These are phyloP conservation scores for Stramenopiles sp. DNA, from an alignment of 352 stramenopile species.

Conservation along the genomic window DNA sequence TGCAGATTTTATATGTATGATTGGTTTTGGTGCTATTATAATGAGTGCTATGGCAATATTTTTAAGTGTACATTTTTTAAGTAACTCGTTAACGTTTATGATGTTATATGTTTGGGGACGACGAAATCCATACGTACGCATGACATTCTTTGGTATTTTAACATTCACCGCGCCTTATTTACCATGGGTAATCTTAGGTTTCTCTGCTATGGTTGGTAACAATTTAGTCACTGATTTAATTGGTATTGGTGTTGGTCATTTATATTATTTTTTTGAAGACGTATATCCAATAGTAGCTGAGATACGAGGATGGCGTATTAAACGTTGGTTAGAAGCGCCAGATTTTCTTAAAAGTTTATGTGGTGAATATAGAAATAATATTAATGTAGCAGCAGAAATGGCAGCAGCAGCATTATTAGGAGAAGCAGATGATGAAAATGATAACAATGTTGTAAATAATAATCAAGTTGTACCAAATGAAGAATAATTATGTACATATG, in stretches of 20 bases:
- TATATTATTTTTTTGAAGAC: slow-evolving; percentile 98
- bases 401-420: too few species aligned
- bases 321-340: slow-evolving; percentile 68
- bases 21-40: slow-evolving; percentile 75
- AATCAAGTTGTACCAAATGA: too few species aligned
- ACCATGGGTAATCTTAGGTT: slow-evolving; percentile 89
- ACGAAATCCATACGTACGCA: slow-evolving; percentile 78
- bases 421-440: too few species aligned
- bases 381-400: background rate
- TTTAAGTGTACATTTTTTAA: slow-evolving; percentile 88
- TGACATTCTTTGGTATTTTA: slow-evolving; percentile 92
- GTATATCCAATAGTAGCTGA: slow-evolving; percentile 87
- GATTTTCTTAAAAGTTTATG: slow-evolving; percentile 57
- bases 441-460: too few species aligned
- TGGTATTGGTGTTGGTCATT: slow-evolving; percentile 94
- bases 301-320: slow-evolving; percentile 77
- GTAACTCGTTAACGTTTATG: slow-evolving; percentile 96
- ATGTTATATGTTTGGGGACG: slow-evolving; percentile 98
- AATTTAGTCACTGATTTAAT: slow-evolving; percentile 69
- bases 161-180: slow-evolving; percentile 94
- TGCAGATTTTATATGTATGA: slow-evolving; percentile 91
- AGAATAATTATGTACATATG: too few species aligned
- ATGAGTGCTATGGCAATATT: slow-evolving; percentile 90
- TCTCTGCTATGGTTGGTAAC: slow-evolving; percentile 82
- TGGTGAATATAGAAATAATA: slow-evolving; percentile 12